Base-by-base conservation (phyloP, 441 rosid species). In the Adansonia rubrostipa region DNA sequence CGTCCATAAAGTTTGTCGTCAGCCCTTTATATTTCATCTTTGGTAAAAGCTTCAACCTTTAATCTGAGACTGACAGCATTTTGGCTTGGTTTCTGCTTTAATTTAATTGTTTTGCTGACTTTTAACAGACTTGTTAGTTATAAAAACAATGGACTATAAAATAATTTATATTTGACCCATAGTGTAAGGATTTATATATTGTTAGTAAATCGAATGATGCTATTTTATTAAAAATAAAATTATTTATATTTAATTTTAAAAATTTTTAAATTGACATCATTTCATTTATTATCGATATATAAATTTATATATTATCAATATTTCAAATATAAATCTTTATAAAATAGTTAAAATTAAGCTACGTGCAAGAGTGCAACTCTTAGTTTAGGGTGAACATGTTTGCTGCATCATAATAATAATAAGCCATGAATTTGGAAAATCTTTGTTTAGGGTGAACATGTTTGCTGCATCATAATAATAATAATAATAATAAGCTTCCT, bases 1-100 rank as follows among this genome's bases (percentile, higher is more conserved):
- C 84, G 83, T 15, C 83, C 87, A 79, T 19, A 80, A 86, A 85
- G 87, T 78, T 76, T 70, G 77, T 73, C 45, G 78, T 72, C 62
- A 60, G 66, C 61, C 65, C 53, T 74, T n/a, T 5, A 1, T 53
- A 9, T 47, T 19, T 48, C 28, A 64, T 53, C 33, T 53, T 68
- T 19, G 66, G 17, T 28, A 63, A 63, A 76, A 62, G 77, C 4
- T 57, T 17, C 17, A 66, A 5, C 81, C 86, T 58, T 54, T 66
- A 44, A 65, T 15, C 14, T 81, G 15, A 44, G 17, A 17, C 5
- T 71, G 19, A 11, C 45, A 82, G 82, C 85, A 79, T 15, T 64
- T 69, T 63, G 3, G 5, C 33, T 56, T 73, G 33, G 50, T 53
- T 71, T 36, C 10, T 1, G 17, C 13, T 53, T 71, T 13, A 20